Conservation (phyloP, 176 grass and related monocot species). For the Carex littledalei region DNA sequence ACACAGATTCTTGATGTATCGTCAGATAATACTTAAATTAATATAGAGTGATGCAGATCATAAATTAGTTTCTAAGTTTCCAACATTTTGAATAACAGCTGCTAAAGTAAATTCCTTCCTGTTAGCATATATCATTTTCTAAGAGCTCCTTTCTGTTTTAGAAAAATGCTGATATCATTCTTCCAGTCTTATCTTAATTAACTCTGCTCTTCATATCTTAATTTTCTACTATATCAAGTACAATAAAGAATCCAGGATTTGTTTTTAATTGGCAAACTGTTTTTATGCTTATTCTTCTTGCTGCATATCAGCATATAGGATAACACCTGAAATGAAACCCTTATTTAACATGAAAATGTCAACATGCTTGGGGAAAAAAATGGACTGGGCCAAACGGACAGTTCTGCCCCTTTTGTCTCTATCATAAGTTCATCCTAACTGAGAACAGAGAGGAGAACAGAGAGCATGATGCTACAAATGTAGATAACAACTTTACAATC, state of each 20-base stretch:
- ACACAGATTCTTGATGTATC: too few relatives aligned
- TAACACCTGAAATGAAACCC: background rate
- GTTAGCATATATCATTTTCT: too few relatives aligned
- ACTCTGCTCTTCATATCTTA: background rate
- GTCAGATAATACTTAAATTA: too few relatives aligned
- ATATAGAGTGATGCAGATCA: too few relatives aligned
- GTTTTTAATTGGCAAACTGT: background rate
- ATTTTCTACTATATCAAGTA: background rate
- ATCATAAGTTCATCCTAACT: background rate
- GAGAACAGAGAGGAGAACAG: background rate
- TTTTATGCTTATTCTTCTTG: background rate
- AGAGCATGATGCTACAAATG: conserved; percentile 2
- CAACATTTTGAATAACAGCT: too few relatives aligned
- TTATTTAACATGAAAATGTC: background rate
- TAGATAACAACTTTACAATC: conserved; percentile 9
- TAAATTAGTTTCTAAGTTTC: too few relatives aligned
- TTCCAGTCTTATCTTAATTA: background rate
- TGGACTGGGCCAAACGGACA: background rate
- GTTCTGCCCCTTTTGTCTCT: background rate
- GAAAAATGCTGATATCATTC: background rate
- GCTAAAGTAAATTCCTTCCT: too few relatives aligned
- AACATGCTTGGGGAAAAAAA: background rate
- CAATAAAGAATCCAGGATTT: background rate
- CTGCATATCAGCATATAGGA: background rate
- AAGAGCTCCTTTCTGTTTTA: background rate